These are phyloP conservation scores for Aspergillus affinis DNA, from an alignment of 495 filamentous ascomycete genomes.

Conservation along the genomic window DNA sequence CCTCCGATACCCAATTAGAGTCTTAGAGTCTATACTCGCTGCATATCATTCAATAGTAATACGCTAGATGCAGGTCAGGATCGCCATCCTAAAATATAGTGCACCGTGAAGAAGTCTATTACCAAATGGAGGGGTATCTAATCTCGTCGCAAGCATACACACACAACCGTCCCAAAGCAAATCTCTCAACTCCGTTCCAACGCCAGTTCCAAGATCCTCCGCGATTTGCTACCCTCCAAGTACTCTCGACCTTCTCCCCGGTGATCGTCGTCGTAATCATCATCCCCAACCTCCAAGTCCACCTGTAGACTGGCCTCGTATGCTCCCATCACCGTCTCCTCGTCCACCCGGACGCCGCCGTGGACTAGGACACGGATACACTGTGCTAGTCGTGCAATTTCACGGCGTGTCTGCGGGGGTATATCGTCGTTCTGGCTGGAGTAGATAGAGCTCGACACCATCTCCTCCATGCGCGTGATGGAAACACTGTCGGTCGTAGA, in stretches of 20 bases:
- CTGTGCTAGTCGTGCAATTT: conserved; percentile 79
- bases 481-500: conserved; percentile 50
- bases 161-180: conserved; percentile 5
- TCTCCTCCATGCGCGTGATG: conserved; percentile 84
- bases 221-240: conserved; percentile 70
- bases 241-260: conserved; percentile 54
- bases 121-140: conserved; percentile 16
- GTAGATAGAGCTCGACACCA: conserved; percentile 71
- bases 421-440: conserved; percentile 90
- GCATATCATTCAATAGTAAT: not conserved
- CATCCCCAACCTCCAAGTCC: conserved; percentile 57
- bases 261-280: conserved; percentile 42
- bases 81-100: not conserved
- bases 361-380: conserved; percentile 80
- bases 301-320: conserved; percentile 79
- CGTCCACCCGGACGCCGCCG: conserved; percentile 80
- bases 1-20: no score
- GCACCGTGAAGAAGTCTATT: not conserved
- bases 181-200: conserved; percentile 11
- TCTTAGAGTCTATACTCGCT: no score
- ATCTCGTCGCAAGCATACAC: conserved; percentile 12
- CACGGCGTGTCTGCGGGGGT: conserved; percentile 67
- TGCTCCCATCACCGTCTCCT: conserved; percentile 80
- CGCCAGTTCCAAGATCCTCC: conserved; percentile 60
- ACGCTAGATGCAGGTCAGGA: not conserved